Evolutionary conservation across 2,329 filamentous ascomycete genomes (phyloP), one percentile per base, ranked within the genome.

Genomic region (Fusarium verticillioides): DNA sequence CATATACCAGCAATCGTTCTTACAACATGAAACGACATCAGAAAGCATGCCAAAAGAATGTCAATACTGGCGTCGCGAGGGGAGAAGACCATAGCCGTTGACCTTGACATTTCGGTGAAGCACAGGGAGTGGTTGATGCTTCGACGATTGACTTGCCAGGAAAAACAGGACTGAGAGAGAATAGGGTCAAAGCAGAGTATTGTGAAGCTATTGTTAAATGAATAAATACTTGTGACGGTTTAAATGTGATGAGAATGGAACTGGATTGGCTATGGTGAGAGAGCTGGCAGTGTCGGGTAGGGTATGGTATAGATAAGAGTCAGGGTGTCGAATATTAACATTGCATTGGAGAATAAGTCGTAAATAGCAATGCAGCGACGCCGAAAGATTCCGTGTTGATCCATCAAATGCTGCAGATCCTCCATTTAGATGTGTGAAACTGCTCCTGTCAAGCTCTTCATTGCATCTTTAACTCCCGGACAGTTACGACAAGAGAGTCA

Each of bases 31-130:
- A 9, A 0, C 23, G 50, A 0, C 50, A 53, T 4, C 50, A 37
- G 13, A 53, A 6, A 0, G 4, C 2, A 16, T 53, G 32, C 23
- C 4, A 16, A 28, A 53, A 15, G 13, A 37, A 21, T 3, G 49
- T 0, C 4, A 37, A 37, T 0, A 21, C 0, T 52, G 8, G 18
- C 4, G 0, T 19, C 9, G 1, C 18, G 6, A 21, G 4, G 1
- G 9, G 13, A 1, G 1, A 26, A 37, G n/a, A 36, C 2, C n/a
- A 36, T 3, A 34, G n/a, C 0, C 4, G 1, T 23, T n/a, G 16
- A 32, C 5, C 9, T 32, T n/a, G 28, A 8, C 19, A n/a, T 28
- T 46, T 19, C 10, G 7, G 43, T 9, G 11, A 28, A 46, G 28
- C 28, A 9, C 11, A n/a, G 28, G 9, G 28, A 4, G 13, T n/a